phyloP scores from a whole-genome alignment of 352 stramenopile genomes.

The Sclerospora graminicola region DNA sequence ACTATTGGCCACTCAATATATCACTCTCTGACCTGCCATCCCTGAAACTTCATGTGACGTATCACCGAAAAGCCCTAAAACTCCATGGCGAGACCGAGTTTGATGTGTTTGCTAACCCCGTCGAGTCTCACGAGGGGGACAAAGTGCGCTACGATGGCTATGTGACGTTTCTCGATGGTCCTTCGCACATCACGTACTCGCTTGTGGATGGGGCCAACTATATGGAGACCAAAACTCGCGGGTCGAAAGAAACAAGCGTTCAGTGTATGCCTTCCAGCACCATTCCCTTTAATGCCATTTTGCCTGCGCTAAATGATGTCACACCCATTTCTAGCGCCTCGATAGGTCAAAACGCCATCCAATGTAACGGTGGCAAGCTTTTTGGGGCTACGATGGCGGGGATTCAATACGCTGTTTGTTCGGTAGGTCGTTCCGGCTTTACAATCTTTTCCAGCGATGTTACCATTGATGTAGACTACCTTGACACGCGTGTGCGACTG shows the following conservation, averaged over 20 bases:
- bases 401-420: constrained; percentile 5
- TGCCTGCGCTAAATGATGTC: constrained; percentile 4
- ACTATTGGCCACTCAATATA: not conserved
- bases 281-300: constrained; percentile 3
- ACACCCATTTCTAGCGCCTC: constrained; percentile 8
- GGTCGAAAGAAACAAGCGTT: constrained; percentile 2
- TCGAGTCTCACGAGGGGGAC: constrained; percentile 9
- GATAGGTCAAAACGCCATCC: constrained; percentile 1
- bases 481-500: constrained; percentile 2
- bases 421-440: constrained; percentile 9
- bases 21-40: constrained; percentile 12
- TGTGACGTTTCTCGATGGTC: constrained; percentile 14
- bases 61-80: constrained; percentile 17
- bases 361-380: constrained; percentile 2
- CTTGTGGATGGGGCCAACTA: constrained; percentile 18
- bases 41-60: constrained; percentile 24
- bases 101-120: constrained; percentile 18
- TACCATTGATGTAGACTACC: constrained; percentile 20
- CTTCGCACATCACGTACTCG: constrained; percentile 15
- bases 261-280: constrained; percentile 7
- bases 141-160: constrained; percentile 19
- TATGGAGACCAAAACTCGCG: constrained; percentile 10
- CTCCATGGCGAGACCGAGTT: constrained; percentile 16
- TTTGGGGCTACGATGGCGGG: constrained; percentile 5
- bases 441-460: constrained; percentile 22